Base-by-base conservation (phyloP, 441 rosid genomes). In the Bocquillonia castaneifolia region DNA sequence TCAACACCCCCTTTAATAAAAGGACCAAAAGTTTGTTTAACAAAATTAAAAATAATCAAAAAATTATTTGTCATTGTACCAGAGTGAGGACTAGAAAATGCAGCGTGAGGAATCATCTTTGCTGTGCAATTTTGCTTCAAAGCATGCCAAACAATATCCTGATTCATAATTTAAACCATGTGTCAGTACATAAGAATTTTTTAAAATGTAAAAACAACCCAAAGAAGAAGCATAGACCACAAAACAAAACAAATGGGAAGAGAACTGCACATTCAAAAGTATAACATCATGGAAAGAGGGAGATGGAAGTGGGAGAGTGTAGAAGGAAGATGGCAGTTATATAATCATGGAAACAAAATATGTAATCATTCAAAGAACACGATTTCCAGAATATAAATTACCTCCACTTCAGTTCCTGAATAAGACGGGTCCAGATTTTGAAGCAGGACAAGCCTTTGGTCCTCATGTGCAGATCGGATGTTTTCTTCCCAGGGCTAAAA, bases 401-500 rank as follows among this genome's bases (percentile, higher is more conserved):
- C 98, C 91, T 89, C 86, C 50, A 91, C 90, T 69, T 88, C 94
- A 3, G 64, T 69, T 48, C 91, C 82, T 44, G 87, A 80, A 77
- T 67, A 91, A 61, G 83, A 67, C 66, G 94, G 93, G 77, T 85
- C 92, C 84, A 93, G 74, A 81, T 91, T 89, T 70, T 67, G 89
- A 72, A 91, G 91, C 57, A 89, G 73, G 72, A 93, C 86, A 66
- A 91, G 81, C 47, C 53, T 84, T 70, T 78, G 87, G 59, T 73
- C 65, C 69, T 75, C 79, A 47, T 80, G 79, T 18, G 92, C 96
- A 44, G 45, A 64, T 52, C 59, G 74, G 80, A 93, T 74, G 42
- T 80, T 79, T 63, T 83, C 89, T 76, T 85, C 88, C 96, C 92
- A 93, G 67, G 90, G 79, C 98, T 93, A 75, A 26, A 26, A 74